Evolutionary conservation across 1,139 yeast genomes (phyloP).

Genomic region (Meyerozyma guilliermondii): DNA sequence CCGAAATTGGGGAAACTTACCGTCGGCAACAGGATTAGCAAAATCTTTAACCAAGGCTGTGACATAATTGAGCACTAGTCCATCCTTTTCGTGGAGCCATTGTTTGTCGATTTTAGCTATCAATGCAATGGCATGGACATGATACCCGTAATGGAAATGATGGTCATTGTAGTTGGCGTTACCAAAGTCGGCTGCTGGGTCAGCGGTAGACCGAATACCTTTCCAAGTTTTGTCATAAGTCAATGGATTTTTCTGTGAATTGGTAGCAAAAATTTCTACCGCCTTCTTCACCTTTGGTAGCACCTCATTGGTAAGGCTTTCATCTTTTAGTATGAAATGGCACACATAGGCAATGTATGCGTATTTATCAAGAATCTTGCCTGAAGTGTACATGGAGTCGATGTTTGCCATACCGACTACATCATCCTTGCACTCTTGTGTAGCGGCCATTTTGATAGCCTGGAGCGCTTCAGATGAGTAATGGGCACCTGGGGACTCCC

Average conservation of each 20-base stretch:
- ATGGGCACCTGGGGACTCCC: conserved; percentile 42
- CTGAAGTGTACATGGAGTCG: conserved; percentile 72
- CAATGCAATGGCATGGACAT: conserved; percentile 67
- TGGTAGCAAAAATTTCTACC: conserved; percentile 52
- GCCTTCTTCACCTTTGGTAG: conserved; percentile 54
- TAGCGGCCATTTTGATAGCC: conserved; percentile 45
- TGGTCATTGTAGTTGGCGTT: conserved; percentile 77
- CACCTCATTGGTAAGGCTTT: conserved; percentile 34
- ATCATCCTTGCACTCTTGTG: conserved; percentile 48
- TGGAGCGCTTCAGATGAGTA: conserved; percentile 36
- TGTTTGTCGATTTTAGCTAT: conserved; percentile 49
- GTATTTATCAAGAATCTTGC: conserved; percentile 69
- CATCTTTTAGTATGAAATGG: conserved; percentile 50
- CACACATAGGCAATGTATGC: conserved; percentile 66
- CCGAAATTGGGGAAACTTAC: conserved; percentile 35
- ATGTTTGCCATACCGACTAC: conserved; percentile 55
- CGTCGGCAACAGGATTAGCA: conserved; percentile 36
- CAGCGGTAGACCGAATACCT: conserved; percentile 69
- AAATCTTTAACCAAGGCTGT: conserved; percentile 35
- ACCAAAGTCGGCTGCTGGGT: conserved; percentile 67
- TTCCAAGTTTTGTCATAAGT: conserved; percentile 66
- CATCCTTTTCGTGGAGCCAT: conserved; percentile 27
- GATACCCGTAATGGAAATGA: conserved; percentile 79
- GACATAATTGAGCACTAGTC: conserved; percentile 26
- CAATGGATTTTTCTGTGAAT: conserved; percentile 57